phyloP scores from a whole-genome alignment of 148 eudicot genomes.

The Fallopia convolvulus region DNA sequence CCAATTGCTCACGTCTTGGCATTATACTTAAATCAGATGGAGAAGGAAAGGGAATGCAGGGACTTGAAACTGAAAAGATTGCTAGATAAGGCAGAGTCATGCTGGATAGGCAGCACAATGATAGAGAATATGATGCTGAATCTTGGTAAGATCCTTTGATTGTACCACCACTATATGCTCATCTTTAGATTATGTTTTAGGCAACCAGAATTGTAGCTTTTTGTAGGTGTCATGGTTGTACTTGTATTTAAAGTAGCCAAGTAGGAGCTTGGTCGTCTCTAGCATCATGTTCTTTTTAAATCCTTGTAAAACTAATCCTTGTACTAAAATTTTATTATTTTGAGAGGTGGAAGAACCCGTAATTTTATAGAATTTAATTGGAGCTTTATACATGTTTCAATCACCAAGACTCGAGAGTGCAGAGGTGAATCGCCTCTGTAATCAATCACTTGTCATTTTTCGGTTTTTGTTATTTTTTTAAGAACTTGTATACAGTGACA shows the following conservation, averaged over 20 bases:
- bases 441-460: too few relatives aligned
- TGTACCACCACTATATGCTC: conserved; percentile 12
- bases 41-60: conserved; percentile 24
- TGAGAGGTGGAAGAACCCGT: background rate
- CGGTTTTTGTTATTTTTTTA: too few relatives aligned
- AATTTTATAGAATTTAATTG: background rate
- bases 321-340: background rate
- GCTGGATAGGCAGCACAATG: background rate
- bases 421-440: too few relatives aligned
- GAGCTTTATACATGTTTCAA: background rate
- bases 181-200: background rate
- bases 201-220: background rate
- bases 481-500: too few relatives aligned
- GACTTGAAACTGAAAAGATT: conserved; percentile 26
- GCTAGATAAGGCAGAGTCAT: conserved; percentile 19
- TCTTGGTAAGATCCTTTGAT: conserved; percentile 14
- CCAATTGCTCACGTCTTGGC: background rate
- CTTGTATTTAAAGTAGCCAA: background rate
- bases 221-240: background rate
- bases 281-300: background rate
- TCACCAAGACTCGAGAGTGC: too few relatives aligned
- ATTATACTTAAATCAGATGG: conserved; percentile 27
- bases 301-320: background rate
- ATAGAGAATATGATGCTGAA: conserved; percentile 15
- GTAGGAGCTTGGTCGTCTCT: background rate